phyloP scores from a whole-genome alignment of 169 alveolate genomes.

The Eimeria acervulina region DNA sequence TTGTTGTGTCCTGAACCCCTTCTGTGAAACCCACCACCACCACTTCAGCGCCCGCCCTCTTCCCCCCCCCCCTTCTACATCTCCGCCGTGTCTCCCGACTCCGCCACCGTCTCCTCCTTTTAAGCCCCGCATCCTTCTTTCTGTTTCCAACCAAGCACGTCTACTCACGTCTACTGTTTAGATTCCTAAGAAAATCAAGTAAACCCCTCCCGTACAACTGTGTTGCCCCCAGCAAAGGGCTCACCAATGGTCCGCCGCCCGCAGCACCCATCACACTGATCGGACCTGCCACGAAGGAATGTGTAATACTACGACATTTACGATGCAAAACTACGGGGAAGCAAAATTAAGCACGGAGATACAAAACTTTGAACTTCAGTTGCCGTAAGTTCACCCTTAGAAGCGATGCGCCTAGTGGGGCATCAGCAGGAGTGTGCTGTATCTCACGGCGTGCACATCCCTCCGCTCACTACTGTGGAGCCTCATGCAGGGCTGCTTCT shows the following conservation, averaged over 20 bases:
- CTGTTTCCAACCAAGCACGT: not conserved
- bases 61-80: not conserved
- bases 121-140: not conserved
- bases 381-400: too few relatives aligned
- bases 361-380: not conserved
- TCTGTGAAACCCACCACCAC: not conserved
- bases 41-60: not conserved
- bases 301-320: not conserved
- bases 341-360: not conserved
- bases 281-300: not conserved
- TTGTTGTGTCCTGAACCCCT: not conserved
- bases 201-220: not conserved
- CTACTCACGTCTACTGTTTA: not conserved
- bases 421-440: too few relatives aligned
- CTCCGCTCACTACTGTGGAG: too few relatives aligned
- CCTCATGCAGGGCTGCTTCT: too few relatives aligned
- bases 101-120: not conserved
- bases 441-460: too few relatives aligned
- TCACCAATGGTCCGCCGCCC: not conserved
- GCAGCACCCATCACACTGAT: not conserved
- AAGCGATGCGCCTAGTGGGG: not conserved
- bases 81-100: not conserved
- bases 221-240: not conserved
- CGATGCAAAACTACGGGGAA: not conserved
- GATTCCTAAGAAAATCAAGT: not conserved